phyloP scores from a whole-genome alignment of 176 grass and related monocot species.

The Microstegium vimineum region DNA sequence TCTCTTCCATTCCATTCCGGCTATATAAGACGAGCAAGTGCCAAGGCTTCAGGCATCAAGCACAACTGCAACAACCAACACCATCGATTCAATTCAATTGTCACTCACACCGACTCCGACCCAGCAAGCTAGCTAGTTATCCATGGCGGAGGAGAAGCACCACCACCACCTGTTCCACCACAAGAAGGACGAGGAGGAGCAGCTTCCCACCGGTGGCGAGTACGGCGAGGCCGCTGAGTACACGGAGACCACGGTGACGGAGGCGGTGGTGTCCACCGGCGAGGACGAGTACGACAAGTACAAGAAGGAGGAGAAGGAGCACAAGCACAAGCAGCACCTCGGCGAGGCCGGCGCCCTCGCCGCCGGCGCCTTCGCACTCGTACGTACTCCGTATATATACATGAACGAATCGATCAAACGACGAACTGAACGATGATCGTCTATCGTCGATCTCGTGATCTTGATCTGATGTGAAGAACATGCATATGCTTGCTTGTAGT shows the following conservation, averaged over 20 bases:
- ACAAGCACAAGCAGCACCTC: constrained; percentile 69
- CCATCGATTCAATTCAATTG: background rate
- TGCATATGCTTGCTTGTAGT: background rate
- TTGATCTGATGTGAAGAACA: too few species aligned
- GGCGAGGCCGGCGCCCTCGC: constrained; percentile 46
- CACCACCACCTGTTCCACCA: constrained; percentile 49
- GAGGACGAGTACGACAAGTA: constrained; percentile 32
- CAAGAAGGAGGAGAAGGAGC: constrained; percentile 60
- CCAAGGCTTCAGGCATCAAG: background rate
- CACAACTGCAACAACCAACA: background rate
- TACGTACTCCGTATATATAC: too few species aligned
- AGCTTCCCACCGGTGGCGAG: background rate
- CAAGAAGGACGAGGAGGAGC: constrained; percentile 34
- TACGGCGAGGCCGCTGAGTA: background rate
- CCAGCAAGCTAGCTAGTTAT: too few species aligned
- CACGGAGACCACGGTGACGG: constrained; percentile 32
- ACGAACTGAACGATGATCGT: too few species aligned
- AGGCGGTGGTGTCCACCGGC: constrained; percentile 17
- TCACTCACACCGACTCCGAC: too few species aligned
- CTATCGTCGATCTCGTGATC: too few species aligned
- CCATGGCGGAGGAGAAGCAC: constrained; percentile 53
- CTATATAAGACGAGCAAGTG: background rate
- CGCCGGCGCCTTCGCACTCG: constrained; percentile 54
- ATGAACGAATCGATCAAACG: too few species aligned
- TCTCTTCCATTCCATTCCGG: too few species aligned